Conservation (phyloP, 1,284 basidiomycete genomes). For the Spongispora temasekensis region DNA sequence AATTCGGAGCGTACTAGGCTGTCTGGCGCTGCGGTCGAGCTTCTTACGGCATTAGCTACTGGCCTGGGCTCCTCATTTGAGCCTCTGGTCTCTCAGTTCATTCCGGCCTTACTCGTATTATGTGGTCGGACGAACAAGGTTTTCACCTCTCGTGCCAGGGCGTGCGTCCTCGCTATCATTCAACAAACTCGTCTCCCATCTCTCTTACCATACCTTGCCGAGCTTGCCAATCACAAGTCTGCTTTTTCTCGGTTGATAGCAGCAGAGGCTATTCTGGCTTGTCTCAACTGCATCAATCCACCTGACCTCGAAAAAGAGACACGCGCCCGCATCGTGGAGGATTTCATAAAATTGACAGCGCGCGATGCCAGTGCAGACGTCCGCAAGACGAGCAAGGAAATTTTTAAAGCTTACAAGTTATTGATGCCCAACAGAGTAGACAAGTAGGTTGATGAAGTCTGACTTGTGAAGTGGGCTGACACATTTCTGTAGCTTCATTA, state of each 20-base stretch:
- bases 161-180: constrained; percentile 62
- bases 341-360: constrained; percentile 65
- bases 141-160: constrained; percentile 64
- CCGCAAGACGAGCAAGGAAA: constrained; percentile 63
- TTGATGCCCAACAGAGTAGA: constrained; percentile 68
- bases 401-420: constrained; percentile 76
- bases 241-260: constrained; percentile 61
- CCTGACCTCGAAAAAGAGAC: constrained; percentile 70
- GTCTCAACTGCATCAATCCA: constrained; percentile 73
- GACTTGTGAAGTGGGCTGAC: constrained; percentile 4
- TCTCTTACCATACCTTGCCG: constrained; percentile 63
- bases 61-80: constrained; percentile 67
- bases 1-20: constrained; percentile 78
- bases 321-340: constrained; percentile 67
- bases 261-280: constrained; percentile 63
- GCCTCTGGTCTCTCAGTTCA: constrained; percentile 63
- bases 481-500: constrained; percentile 57
- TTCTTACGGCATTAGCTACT: constrained; percentile 55
- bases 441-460: constrained; percentile 47
- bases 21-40: constrained; percentile 70
- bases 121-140: constrained; percentile 84
- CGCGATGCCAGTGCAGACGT: constrained; percentile 79
- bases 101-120: constrained; percentile 68
- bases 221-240: constrained; percentile 68
- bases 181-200: constrained; percentile 70